Conservation (phyloP, 2,329 filamentous ascomycete species). For the Trichoderma sp. region DNA sequence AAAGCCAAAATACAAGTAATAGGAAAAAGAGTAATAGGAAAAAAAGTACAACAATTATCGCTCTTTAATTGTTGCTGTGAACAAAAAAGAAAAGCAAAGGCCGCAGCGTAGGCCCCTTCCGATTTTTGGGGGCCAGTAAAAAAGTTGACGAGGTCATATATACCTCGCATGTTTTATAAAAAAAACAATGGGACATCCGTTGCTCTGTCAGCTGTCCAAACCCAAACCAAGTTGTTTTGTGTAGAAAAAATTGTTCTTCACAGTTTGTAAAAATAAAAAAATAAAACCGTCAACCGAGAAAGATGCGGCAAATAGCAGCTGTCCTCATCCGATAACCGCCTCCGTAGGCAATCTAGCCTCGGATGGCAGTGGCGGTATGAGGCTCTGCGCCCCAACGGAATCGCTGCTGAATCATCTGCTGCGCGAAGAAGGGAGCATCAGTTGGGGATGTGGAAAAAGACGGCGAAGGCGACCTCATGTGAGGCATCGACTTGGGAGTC, state of each 20-base stretch:
- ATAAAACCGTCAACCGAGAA: not conserved
- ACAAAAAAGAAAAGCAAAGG: not conserved
- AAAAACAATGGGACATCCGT: not conserved
- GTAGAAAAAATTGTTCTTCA: not conserved
- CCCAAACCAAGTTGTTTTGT: not conserved
- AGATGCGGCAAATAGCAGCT: slow-evolving; percentile 5
- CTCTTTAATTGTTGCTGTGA: slow-evolving; percentile 7
- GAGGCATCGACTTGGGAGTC: slow-evolving; percentile 39
- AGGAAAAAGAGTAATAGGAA: not conserved
- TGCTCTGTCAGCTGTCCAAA: not conserved
- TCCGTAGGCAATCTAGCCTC: slow-evolving; percentile 36
- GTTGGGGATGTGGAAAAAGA: slow-evolving; percentile 47
- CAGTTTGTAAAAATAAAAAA: slow-evolving; percentile 6
- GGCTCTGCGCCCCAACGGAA: slow-evolving; percentile 52
- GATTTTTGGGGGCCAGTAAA: not conserved
- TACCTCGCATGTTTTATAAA: not conserved
- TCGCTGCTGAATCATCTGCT: slow-evolving; percentile 43
- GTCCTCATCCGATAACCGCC: slow-evolving; percentile 24
- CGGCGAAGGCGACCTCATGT: slow-evolving; percentile 47
- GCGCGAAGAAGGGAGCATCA: slow-evolving; percentile 43
- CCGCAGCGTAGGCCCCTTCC: not conserved
- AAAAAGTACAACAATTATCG: not conserved
- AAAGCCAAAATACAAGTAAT: not conserved
- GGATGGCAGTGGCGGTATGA: slow-evolving; percentile 53
- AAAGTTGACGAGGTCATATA: not conserved